Percentiles rank a stretch among this genome's conserved stretches.
These are phyloP conservation scores for Posidonia oceanica DNA, from an alignment of 116 monocot species.

Conservation along the genomic window DNA sequence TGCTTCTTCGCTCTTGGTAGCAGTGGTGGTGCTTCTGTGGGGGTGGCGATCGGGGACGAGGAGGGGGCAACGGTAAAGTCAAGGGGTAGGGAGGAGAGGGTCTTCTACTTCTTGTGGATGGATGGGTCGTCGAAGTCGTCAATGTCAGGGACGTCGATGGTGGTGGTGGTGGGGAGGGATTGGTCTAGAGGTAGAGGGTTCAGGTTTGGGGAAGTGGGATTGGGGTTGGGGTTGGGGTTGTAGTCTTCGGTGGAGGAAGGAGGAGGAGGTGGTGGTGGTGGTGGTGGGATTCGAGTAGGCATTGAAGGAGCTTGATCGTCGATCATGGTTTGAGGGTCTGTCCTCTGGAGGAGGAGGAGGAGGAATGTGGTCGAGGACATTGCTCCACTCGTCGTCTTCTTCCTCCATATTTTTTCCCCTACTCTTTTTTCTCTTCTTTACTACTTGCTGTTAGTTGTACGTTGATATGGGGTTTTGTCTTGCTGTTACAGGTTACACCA, in stretches of 20 bases:
- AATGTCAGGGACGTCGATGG: background rate
- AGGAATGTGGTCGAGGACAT: constrained; percentile 15
- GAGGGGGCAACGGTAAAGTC: constrained; percentile 6
- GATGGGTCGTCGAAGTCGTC: constrained; percentile 9
- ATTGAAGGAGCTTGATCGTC: background rate
- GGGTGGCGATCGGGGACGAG: background rate
- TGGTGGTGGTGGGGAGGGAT: background rate
- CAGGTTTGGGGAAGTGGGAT: background rate
- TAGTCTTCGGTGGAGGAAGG: background rate
- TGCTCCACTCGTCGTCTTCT: constrained; percentile 19
- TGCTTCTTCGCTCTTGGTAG: constrained; percentile 34
- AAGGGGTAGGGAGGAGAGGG: constrained; percentile 27
- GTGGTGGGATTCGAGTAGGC: background rate
- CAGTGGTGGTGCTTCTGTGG: background rate
- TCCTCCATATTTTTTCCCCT: background rate
- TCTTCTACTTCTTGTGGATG: constrained; percentile 35
- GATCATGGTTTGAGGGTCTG: background rate
- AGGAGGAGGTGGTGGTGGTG: too few relatives aligned
- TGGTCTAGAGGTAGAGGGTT: background rate
- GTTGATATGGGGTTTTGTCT: too few relatives aligned
- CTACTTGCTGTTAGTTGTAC: too few relatives aligned
- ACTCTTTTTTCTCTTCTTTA: background rate
- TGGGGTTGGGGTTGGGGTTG: background rate
- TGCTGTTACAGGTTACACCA: too few relatives aligned
- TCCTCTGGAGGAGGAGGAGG: background rate